Conservation (phyloP, 108 stramenopile species). For the Aurantiochytrium sp. region DNA sequence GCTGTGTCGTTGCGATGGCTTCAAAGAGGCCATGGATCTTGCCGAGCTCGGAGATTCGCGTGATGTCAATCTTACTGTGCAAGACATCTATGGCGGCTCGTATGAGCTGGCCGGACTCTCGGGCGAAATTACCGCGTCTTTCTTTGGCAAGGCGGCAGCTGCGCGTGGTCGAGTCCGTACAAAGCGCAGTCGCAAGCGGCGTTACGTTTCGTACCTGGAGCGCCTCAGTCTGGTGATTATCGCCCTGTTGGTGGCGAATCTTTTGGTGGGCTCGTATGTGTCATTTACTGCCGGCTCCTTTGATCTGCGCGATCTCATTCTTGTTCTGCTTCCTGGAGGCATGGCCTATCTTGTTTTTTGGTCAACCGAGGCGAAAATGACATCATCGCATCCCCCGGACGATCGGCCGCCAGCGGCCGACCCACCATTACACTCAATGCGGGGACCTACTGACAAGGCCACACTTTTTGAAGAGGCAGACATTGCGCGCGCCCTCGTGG, state of each 20-base stretch:
- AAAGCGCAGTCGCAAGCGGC: neutral
- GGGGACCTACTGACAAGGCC: slow-evolving; percentile 22
- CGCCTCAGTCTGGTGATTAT: neutral
- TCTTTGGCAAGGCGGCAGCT: slow-evolving; percentile 92
- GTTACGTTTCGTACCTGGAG: neutral
- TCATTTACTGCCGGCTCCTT: neutral
- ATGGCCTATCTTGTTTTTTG: neutral
- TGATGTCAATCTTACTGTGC: slow-evolving; percentile 81
- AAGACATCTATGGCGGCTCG: slow-evolving; percentile 94
- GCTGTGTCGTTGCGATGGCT: slow-evolving; percentile 77
- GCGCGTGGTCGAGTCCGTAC: slow-evolving; percentile 37
- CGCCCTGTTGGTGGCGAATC: neutral
- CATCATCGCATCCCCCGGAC: neutral
- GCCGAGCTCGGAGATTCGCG: slow-evolving; percentile 74
- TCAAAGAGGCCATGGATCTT: slow-evolving; percentile 77
- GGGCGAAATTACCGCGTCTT: slow-evolving; percentile 78
- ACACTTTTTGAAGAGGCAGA: slow-evolving; percentile 75
- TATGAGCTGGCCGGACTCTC: slow-evolving; percentile 80
- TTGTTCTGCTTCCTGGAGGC: neutral
- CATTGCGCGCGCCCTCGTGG: slow-evolving; percentile 79
- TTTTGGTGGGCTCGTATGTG: neutral
- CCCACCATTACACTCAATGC: neutral
- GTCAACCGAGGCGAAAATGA: neutral
- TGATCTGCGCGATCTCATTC: neutral
- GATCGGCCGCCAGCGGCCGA: neutral